A percentile compares a stretch with the other conserved stretches of the same genome.
phyloP scores from a whole-genome alignment of 2,329 filamentous ascomycete genomes.

The Colletotrichum somersetense region DNA sequence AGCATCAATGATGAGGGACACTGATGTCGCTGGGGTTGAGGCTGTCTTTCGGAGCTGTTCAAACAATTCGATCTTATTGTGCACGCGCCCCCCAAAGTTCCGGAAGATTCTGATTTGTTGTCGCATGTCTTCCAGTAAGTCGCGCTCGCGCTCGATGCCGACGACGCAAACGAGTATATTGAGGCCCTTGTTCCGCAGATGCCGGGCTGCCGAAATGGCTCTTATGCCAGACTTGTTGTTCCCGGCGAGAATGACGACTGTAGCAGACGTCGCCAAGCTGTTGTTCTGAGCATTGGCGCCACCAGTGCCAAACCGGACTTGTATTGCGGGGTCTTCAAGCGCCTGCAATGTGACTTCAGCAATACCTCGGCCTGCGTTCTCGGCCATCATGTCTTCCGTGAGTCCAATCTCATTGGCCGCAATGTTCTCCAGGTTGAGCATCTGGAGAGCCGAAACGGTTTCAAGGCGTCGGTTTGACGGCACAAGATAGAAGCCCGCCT shows the following conservation, averaged over 20 bases:
- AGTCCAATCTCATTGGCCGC: constrained; percentile 89
- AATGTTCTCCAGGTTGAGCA: constrained; percentile 93
- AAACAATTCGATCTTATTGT: constrained; percentile 71
- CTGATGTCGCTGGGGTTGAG: constrained; percentile 56
- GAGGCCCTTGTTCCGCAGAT: constrained; percentile 85
- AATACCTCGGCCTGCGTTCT: constrained; percentile 90
- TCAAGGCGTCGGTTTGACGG: constrained; percentile 70
- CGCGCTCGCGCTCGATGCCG: constrained; percentile 84
- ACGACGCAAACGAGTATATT: constrained; percentile 87
- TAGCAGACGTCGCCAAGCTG: constrained; percentile 47
- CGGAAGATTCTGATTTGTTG: constrained; percentile 88
- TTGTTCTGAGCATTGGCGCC: constrained; percentile 48
- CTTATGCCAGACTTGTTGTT: constrained; percentile 92
- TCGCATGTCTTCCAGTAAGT: constrained; percentile 83
- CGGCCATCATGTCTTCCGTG: constrained; percentile 89
- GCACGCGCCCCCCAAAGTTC: constrained; percentile 82
- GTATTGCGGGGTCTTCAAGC: constrained; percentile 72
- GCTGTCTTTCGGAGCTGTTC: constrained; percentile 66
- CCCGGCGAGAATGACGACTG: constrained; percentile 86
- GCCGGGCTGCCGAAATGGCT: constrained; percentile 86
- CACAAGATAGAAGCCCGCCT: constrained; percentile 65
- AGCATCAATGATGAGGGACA: constrained; percentile 89
- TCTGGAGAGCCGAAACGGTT: constrained; percentile 80
- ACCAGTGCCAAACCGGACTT: constrained; percentile 62
- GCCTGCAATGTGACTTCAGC: constrained; percentile 84